Conservation (phyloP, 164 flowering plant genomes). For the Buxus sempervirens region DNA sequence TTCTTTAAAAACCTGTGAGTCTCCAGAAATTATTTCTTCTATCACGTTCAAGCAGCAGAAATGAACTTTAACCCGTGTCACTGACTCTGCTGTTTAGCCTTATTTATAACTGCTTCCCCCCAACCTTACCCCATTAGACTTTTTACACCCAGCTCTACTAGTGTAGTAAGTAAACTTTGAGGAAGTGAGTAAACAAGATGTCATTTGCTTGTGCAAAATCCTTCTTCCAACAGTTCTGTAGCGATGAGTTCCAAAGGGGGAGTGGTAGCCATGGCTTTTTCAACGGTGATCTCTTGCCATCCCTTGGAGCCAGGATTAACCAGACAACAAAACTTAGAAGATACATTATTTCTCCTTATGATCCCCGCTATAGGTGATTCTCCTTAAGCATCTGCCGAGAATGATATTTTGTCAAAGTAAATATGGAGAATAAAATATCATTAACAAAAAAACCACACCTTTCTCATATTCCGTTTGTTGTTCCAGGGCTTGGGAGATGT, state of each 20-base stretch:
- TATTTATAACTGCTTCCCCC: conserved; percentile 16
- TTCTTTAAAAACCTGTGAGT: conserved; percentile 2
- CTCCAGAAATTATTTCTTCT: neutral
- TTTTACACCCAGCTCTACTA: conserved; percentile 20
- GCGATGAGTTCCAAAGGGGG: conserved; percentile 42
- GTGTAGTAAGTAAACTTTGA: conserved; percentile 8
- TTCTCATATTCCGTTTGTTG: conserved; percentile 11
- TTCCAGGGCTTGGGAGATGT: conserved; percentile 94
- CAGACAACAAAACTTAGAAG: conserved; percentile 54
- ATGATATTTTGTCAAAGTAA: too few species aligned
- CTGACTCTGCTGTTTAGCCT: conserved; percentile 25
- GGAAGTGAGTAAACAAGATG: conserved; percentile 33
- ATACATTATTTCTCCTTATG: conserved; percentile 71
- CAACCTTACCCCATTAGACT: conserved; percentile 15
- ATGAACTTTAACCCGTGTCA: conserved; percentile 17
- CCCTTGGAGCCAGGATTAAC: conserved; percentile 86
- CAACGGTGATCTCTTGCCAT: conserved; percentile 72
- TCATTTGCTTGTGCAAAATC: conserved; percentile 40
- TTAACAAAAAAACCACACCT: neutral
- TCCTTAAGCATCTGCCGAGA: neutral
- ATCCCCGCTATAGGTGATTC: conserved; percentile 68
- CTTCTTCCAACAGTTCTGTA: conserved; percentile 53
- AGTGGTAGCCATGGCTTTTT: conserved; percentile 38
- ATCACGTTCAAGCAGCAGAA: neutral
- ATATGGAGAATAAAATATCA: neutral